phyloP scores from a whole-genome alignment of 1,284 basidiomycete genomes.

The Melampsora medusae region DNA sequence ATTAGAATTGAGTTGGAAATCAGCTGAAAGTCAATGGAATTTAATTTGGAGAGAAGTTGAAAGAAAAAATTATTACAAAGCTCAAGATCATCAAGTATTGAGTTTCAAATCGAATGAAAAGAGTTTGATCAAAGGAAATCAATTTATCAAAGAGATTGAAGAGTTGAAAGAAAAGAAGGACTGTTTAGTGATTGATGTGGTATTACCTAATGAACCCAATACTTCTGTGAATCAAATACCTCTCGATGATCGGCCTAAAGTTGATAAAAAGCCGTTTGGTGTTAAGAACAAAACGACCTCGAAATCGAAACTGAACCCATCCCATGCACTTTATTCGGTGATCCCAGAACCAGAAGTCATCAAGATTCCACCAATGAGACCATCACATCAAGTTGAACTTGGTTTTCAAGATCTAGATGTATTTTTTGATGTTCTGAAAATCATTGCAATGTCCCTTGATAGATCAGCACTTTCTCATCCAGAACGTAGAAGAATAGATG shows the following conservation, averaged over 20 bases:
- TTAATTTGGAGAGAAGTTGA: slow-evolving; percentile 45
- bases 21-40: slow-evolving; percentile 44
- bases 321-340: background rate
- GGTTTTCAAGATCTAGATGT: slow-evolving; percentile 39
- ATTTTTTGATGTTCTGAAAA: slow-evolving; percentile 41
- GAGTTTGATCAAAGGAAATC: slow-evolving; percentile 34
- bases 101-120: slow-evolving; percentile 43
- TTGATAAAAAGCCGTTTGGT: background rate
- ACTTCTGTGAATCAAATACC: no score
- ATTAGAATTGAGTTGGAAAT: slow-evolving; percentile 42
- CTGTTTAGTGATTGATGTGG: slow-evolving; percentile 13
- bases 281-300: background rate
- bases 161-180: slow-evolving; percentile 31
- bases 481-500: slow-evolving; percentile 38
- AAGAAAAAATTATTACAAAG: slow-evolving; percentile 43
- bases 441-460: slow-evolving; percentile 37
- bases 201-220: background rate
- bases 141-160: slow-evolving; percentile 41
- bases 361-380: slow-evolving; percentile 12
- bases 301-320: background rate
- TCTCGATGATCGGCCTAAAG: background rate
- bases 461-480: slow-evolving; percentile 34
- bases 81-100: slow-evolving; percentile 44
- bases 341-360: background rate
- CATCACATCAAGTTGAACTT: slow-evolving; percentile 38